These are phyloP conservation scores for Poronia punctata DNA, from an alignment of 495 filamentous ascomycete genomes.

Conservation along the genomic window DNA sequence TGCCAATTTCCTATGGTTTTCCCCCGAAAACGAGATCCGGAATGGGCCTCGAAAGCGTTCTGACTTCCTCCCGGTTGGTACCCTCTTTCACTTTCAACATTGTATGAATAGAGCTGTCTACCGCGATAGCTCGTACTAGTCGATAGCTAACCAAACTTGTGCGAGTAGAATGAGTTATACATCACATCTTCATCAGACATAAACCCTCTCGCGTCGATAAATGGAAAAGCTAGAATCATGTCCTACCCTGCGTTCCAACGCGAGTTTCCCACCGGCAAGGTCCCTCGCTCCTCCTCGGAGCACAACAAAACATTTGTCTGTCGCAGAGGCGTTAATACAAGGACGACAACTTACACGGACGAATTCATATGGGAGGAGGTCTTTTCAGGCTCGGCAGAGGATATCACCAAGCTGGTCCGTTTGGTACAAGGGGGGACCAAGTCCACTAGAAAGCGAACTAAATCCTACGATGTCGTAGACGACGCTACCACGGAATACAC, in stretches of 20 bases:
- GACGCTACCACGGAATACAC: slow-evolving; percentile 16
- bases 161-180: slow-evolving; percentile 74
- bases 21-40: slow-evolving; percentile 79
- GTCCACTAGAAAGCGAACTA: slow-evolving; percentile 54
- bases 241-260: slow-evolving; percentile 59
- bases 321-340: slow-evolving; percentile 77
- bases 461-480: slow-evolving; percentile 43
- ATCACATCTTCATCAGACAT: slow-evolving; percentile 76
- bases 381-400: slow-evolving; percentile 54
- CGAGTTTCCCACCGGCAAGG: slow-evolving; percentile 67
- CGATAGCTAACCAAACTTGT: slow-evolving; percentile 5
- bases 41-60: slow-evolving; percentile 72
- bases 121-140: neutral
- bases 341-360: slow-evolving; percentile 83
- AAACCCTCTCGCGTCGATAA: slow-evolving; percentile 83
- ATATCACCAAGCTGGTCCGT: slow-evolving; percentile 56
- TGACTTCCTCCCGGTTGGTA: slow-evolving; percentile 62
- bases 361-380: slow-evolving; percentile 90
- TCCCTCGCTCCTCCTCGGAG: slow-evolving; percentile 66
- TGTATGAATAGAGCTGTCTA: neutral
- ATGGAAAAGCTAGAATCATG: slow-evolving; percentile 75
- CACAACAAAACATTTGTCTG: slow-evolving; percentile 88
- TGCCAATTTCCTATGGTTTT: slow-evolving; percentile 85
- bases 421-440: slow-evolving; percentile 65
- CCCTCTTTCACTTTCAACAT: no score